Evolutionary conservation across 2,329 filamentous ascomycete genomes (phyloP), one percentile per base, ranked within the genome.

Genomic region (Myriangium duriaei): DNA sequence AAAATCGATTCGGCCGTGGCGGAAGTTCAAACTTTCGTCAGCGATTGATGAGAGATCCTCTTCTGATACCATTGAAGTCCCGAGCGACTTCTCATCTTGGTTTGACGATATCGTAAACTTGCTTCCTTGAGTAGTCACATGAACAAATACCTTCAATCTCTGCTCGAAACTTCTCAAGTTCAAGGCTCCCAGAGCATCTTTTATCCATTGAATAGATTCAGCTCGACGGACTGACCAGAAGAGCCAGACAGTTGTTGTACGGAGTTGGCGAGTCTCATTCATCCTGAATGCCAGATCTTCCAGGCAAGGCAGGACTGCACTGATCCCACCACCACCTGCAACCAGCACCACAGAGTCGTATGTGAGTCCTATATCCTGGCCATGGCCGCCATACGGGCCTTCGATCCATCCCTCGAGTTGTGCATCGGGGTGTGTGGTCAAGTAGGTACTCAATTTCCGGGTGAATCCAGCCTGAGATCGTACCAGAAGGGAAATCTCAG

Each of bases 171-270:
- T n/a, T n/a, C n/a, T n/a, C n/a, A n/a, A n/a, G n/a, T n/a, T n/a
- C n/a, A n/a, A n/a, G n/a, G n/a, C n/a, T n/a, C n/a, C n/a, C 42
- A 95, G 68, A 58, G 95, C 88, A 60, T 95, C 87, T 47, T 84
- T 82, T 68, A 95, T 96, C 88, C 88, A 96, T 55, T 95, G 85
- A 77, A 96, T 85, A 1, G 85, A 84, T 58, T 95, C 88, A 11
- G 91, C 76, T 40, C 82, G 76, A 60, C 91, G 93, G 47, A 95
- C 67, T 4, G 87, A 78, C 88, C 88, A 96, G n/a, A 96, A 74
- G 1, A 96, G 83, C 11, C 91, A 80, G 4, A 96, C 80, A 46
- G 80, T 83, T 56, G 81, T 84, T 2, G 87, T 95, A n/a, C n/a
- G n/a, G 31, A 94, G 84, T 21, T 88, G 87, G 59, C 94, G 94